A percentile compares a stretch with the other conserved stretches of the same genome.
phyloP scores from a whole-genome alignment of 1,284 basidiomycete genomes.

The Fomes fomentarius region DNA sequence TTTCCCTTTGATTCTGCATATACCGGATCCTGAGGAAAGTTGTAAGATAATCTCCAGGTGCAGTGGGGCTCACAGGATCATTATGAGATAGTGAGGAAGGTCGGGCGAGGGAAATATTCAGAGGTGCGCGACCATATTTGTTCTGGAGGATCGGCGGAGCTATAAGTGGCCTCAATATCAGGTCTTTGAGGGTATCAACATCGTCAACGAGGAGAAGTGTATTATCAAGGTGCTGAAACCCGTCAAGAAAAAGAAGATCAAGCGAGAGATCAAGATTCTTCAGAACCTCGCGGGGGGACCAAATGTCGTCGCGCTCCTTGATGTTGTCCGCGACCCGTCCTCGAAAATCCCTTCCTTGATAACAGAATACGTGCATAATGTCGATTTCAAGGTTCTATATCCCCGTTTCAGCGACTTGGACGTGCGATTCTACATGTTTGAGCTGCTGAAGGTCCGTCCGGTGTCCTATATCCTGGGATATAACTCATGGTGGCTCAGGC shows the following conservation, averaged over 20 bases:
- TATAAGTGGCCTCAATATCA: constrained; percentile 34
- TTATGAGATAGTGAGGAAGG: constrained; percentile 98
- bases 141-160: constrained; percentile 7
- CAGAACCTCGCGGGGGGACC: constrained; percentile 97
- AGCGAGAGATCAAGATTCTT: constrained; percentile 98
- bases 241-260: constrained; percentile 99
- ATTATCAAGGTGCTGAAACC: constrained; percentile 99
- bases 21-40: constrained; percentile 28
- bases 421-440: constrained; percentile 96
- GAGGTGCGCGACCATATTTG: constrained; percentile 63
- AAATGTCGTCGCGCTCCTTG: constrained; percentile 87
- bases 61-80: constrained; percentile 97
- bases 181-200: constrained; percentile 98
- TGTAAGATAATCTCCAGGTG: constrained; percentile 85
- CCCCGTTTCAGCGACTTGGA: constrained; percentile 95
- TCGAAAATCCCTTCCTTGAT: constrained; percentile 98
- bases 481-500: constrained; percentile 56
- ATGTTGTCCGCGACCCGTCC: constrained; percentile 92
- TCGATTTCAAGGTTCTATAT: constrained; percentile 98
- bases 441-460: constrained; percentile 83
- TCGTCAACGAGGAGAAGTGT: constrained; percentile 92
- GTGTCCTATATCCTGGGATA: background rate
- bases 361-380: constrained; percentile 98
- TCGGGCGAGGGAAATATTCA: constrained; percentile 95
- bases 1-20: constrained; percentile 21